Percentiles rank a stretch among this genome's conserved stretches.
Evolutionary conservation across 2,329 filamentous ascomycete genomes (phyloP).

Genomic region (Periconia sp.): DNA sequence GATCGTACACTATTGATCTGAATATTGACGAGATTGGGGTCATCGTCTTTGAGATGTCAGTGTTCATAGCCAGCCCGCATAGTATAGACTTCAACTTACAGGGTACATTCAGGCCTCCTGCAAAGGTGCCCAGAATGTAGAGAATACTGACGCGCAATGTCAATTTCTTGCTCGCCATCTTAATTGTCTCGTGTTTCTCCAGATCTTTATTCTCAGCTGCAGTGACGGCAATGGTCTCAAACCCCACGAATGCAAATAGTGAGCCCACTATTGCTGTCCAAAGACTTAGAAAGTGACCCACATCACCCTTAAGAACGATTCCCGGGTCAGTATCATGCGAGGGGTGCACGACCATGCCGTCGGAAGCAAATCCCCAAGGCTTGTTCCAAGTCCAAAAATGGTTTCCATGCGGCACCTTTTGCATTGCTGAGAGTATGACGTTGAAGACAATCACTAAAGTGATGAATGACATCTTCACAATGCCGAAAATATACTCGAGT

Average conservation of each 20-base stretch:
- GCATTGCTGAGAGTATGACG: slow-evolving; percentile 44
- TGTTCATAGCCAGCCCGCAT: background rate
- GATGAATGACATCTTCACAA: slow-evolving; percentile 74
- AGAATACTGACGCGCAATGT: slow-evolving; percentile 52
- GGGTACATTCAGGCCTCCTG: slow-evolving; percentile 51
- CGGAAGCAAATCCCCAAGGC: slow-evolving; percentile 38
- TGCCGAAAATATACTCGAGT: slow-evolving; percentile 82
- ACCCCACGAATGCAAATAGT: slow-evolving; percentile 53
- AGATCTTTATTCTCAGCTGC: slow-evolving; percentile 53
- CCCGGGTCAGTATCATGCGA: slow-evolving; percentile 24
- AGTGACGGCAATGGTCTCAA: slow-evolving; percentile 52
- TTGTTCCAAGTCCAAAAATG: slow-evolving; percentile 44
- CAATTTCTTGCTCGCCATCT: slow-evolving; percentile 53
- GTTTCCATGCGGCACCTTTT: slow-evolving; percentile 27
- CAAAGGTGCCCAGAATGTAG: slow-evolving; percentile 51
- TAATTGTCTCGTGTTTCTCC: slow-evolving; percentile 51
- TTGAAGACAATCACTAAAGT: slow-evolving; percentile 51
- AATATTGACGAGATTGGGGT: slow-evolving; percentile 38
- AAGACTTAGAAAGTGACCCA: slow-evolving; percentile 42
- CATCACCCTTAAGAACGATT: slow-evolving; percentile 35
- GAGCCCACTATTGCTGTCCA: slow-evolving; percentile 52
- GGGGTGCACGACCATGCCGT: slow-evolving; percentile 32
- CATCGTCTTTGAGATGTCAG: slow-evolving; percentile 25
- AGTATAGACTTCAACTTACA: slow-evolving; percentile 12
- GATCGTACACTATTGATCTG: slow-evolving; percentile 31